phyloP scores from a whole-genome alignment of 2,329 filamentous ascomycete genomes.

The Colletotrichum sp. region DNA sequence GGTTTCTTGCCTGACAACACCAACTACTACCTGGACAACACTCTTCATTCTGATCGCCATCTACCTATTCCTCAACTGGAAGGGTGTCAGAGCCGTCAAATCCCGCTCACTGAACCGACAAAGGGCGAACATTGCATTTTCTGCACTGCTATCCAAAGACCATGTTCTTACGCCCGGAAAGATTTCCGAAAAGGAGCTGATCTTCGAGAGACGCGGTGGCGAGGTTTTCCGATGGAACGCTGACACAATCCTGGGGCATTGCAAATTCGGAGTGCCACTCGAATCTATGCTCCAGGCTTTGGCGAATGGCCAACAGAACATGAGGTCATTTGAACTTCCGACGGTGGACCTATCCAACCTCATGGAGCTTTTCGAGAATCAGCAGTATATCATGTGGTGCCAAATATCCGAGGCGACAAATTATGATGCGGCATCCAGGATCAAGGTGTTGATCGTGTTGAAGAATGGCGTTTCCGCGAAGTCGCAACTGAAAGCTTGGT shows the following conservation, averaged over 20 bases:
- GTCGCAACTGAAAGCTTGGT: slow-evolving; percentile 18
- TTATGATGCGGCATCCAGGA: not conserved
- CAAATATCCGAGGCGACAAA: not conserved
- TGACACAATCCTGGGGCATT: not conserved
- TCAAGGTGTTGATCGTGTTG: slow-evolving; percentile 5
- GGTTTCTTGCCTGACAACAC: not conserved
- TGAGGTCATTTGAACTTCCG: not conserved
- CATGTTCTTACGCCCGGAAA: not conserved
- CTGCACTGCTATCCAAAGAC: not conserved
- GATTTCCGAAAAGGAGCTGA: not conserved
- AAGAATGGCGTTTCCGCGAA: slow-evolving; percentile 1
- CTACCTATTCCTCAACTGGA: slow-evolving; percentile 14
- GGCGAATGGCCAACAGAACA: not conserved
- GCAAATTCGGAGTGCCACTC: slow-evolving; percentile 6
- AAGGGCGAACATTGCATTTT: slow-evolving; percentile 11
- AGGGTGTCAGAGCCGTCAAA: slow-evolving; percentile 10
- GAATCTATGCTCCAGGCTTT: not conserved
- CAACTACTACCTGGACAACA: not conserved
- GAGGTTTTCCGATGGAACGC: slow-evolving; percentile 11
- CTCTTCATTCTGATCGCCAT: not conserved
- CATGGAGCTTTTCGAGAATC: not conserved
- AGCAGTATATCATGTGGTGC: slow-evolving; percentile 10
- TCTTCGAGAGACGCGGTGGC: slow-evolving; percentile 7
- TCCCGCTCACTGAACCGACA: slow-evolving; percentile 10
- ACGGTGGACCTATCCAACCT: not conserved